Percentiles rank a stretch among this genome's conserved stretches.
Evolutionary conservation across 352 stramenopile species (phyloP).

Genomic region (Phytophthora niederhauseri): DNA sequence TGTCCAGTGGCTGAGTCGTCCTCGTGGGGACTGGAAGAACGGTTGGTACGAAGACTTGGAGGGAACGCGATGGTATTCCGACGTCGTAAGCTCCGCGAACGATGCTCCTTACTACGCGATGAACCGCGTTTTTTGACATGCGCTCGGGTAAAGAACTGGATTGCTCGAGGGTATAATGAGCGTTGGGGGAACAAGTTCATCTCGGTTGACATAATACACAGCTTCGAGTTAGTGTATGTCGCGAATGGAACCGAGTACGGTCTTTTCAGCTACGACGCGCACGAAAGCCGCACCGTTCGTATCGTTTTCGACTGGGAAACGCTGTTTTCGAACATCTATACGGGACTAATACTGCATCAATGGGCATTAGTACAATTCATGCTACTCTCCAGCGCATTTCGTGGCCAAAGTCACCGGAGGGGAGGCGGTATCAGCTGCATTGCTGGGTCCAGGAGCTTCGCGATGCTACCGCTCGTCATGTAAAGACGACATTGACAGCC

Average conservation of each 20-base stretch:
- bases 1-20: slow-evolving; percentile 20
- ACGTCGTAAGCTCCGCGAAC: slow-evolving; percentile 25
- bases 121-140: slow-evolving; percentile 27
- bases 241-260: background rate
- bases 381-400: background rate
- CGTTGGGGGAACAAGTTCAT: background rate
- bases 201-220: background rate
- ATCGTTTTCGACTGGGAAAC: background rate
- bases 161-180: slow-evolving; percentile 5
- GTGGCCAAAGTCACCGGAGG: background rate
- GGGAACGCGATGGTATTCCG: slow-evolving; percentile 34
- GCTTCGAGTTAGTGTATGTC: background rate
- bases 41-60: slow-evolving; percentile 37
- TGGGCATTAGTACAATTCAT: background rate
- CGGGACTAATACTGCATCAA: background rate
- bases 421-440: slow-evolving; percentile 34
- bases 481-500: slow-evolving; percentile 38
- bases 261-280: background rate
- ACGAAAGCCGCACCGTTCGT: background rate
- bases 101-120: slow-evolving; percentile 24
- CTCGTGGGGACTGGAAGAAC: slow-evolving; percentile 22
- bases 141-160: slow-evolving; percentile 23
- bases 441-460: slow-evolving; percentile 30
- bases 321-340: background rate
- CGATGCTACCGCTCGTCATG: slow-evolving; percentile 32